Percentiles rank a stretch among this genome's conserved stretches.
phyloP scores from a whole-genome alignment of 1,139 yeast species.

The Saccharomyces uvarum region DNA sequence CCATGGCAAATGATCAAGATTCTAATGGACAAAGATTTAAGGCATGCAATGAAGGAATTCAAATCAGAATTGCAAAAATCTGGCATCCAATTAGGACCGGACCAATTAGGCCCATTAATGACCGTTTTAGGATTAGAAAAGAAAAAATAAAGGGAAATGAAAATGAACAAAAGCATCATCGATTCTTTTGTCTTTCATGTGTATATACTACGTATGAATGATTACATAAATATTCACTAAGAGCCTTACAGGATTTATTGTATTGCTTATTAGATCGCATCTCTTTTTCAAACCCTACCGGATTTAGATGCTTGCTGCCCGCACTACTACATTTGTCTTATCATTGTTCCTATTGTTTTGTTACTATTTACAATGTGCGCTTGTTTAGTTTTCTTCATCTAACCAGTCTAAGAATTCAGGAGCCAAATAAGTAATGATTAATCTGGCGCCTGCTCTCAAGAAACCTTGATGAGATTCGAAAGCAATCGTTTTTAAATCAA shows the following conservation, averaged over 20 bases:
- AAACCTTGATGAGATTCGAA: constrained; percentile 88
- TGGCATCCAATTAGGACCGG: constrained; percentile 24
- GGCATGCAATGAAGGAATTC: constrained; percentile 22
- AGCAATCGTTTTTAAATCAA: constrained; percentile 82
- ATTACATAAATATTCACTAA: not conserved
- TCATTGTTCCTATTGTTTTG: not conserved
- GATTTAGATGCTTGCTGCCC: not conserved
- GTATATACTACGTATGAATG: not conserved
- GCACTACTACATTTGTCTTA: not conserved
- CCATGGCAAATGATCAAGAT: constrained; percentile 26
- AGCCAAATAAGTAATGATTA: constrained; percentile 85
- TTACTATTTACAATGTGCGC: not conserved
- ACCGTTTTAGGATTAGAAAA: constrained; percentile 24
- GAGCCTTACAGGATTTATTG: not conserved
- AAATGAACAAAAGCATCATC: not conserved
- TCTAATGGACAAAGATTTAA: constrained; percentile 23
- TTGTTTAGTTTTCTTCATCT: constrained; percentile 23
- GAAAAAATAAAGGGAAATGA: constrained; percentile 7
- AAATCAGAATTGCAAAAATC: constrained; percentile 21
- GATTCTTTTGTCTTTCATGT: not conserved
- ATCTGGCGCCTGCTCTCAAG: constrained; percentile 91
- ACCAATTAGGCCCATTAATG: constrained; percentile 25
- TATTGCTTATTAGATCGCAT: not conserved
- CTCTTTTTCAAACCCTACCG: not conserved
- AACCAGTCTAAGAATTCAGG: constrained; percentile 97